Evolutionary conservation across 306 rosid genomes (phyloP), one percentile per base, ranked within the genome.

Genomic region (Hippophae rhamnoides): DNA sequence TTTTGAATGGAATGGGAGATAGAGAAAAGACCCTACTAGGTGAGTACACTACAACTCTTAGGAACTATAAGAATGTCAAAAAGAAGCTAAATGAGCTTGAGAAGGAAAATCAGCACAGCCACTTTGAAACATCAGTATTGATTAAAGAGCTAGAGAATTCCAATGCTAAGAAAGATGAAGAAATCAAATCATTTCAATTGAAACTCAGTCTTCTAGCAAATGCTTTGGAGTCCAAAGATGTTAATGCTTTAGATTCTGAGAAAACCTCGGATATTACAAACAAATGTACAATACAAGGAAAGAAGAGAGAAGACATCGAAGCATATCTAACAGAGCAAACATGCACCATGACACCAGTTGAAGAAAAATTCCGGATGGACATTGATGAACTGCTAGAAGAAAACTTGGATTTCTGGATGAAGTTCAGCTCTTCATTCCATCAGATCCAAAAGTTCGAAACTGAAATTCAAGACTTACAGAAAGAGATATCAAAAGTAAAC

Each of bases 381-480:
- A 82, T 93, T 44, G 99, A 93, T 60, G 94, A 78, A 79, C 75
- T 93, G 51, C 81, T 93, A 18, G 99, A 93, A 71, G 84, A 93
- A 70, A 93, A 93, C 81, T 75, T 93, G 43, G 84, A 54, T 63
- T 93, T 88, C 78, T 93, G 99, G 99, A 63, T 88, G 46, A 80
- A 83, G 44, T 93, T 88, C 67, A 84, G 99, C 69, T 70, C 89
- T 58, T 74, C 84, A 26, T 76, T 78, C 74, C 82, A 82, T 38
- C 84, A 93, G 71, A 82, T 86, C 71, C 90, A 86, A 61, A 82
- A 76, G 61, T 93, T 80, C 26, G 80, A 93, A 64, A 86, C 76
- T 52, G 82, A 76, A 13, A 69, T 82, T 43, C 57, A 79, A 44
- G 99, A 93, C 68, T 68, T 93, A 70, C 74, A 74, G 67, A 26